A percentile compares a stretch with the other conserved stretches of the same genome.
Evolutionary conservation across 2,329 filamentous ascomycete species (phyloP).

Genomic region (Cadophora sp.): DNA sequence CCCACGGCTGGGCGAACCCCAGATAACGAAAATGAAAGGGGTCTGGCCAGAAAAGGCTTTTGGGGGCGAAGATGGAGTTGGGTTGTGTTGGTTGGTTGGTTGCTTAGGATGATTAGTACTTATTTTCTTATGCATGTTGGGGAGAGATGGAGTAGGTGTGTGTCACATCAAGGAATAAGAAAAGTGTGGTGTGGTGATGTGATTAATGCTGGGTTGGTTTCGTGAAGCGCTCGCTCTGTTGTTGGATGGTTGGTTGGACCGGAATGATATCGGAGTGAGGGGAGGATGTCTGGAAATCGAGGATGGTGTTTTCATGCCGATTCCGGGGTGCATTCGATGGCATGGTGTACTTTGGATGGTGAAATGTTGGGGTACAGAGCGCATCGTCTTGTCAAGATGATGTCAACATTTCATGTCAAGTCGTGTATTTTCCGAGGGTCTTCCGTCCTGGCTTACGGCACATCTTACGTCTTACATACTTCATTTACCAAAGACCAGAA

Average conservation of each 20-base stretch:
- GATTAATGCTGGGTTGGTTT: not conserved
- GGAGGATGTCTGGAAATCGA: not conserved
- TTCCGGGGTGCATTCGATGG: not conserved
- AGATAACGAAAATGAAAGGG: not conserved
- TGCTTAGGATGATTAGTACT: not conserved
- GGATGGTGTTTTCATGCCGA: slow-evolving; percentile 1
- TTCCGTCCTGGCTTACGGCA: not conserved
- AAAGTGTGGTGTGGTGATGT: not conserved
- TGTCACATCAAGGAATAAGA: not conserved
- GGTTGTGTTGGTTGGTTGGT: not conserved
- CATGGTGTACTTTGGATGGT: not conserved
- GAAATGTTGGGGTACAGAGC: not conserved
- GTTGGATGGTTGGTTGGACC: not conserved
- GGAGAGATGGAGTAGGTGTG: not conserved
- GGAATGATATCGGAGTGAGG: not conserved
- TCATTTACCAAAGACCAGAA: not conserved
- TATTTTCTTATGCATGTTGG: not conserved
- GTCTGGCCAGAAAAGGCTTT: not conserved
- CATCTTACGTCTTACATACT: slow-evolving; percentile 1
- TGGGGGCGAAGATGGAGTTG: too few species aligned
- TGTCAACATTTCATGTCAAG: not conserved
- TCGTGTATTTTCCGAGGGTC: not conserved
- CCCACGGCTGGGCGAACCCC: slow-evolving; percentile 11
- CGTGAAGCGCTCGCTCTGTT: not conserved
- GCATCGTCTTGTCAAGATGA: not conserved